Conservation (phyloP, 1,284 basidiomycete genomes). For the Heimioporus punctisporus region DNA sequence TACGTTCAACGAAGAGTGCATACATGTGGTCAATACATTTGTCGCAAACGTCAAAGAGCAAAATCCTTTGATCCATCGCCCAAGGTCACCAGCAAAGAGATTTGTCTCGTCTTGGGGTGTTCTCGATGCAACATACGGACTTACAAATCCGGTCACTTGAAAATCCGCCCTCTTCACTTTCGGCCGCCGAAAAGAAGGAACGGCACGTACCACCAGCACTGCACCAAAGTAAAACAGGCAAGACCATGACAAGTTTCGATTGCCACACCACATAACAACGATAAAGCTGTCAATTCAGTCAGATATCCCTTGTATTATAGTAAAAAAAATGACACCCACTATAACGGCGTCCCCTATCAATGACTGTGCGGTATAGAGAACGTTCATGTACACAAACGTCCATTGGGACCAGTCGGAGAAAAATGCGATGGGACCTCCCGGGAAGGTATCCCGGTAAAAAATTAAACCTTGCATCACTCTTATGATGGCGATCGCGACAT, state of each 20-base stretch:
- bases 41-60: background rate
- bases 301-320: too few relatives aligned
- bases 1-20: background rate
- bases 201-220: background rate
- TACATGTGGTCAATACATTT: background rate
- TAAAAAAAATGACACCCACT: background rate
- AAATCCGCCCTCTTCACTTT: too few relatives aligned
- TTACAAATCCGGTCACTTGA: background rate
- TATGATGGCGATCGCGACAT: background rate
- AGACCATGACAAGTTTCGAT: slow-evolving; percentile 1
- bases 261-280: slow-evolving; percentile 2
- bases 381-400: slow-evolving; percentile 1
- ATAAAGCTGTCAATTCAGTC: background rate
- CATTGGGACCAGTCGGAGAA: slow-evolving; percentile 1
- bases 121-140: background rate
- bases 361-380: background rate
- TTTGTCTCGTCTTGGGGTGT: background rate
- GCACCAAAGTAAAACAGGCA: slow-evolving; percentile 1
- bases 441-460: background rate
- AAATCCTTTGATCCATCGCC: background rate
- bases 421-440: background rate
- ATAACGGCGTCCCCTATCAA: slow-evolving; percentile 1
- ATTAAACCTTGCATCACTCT: background rate
- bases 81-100: background rate
- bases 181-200: too few relatives aligned